Conservation (phyloP, 2,329 filamentous ascomycete genomes). For the Exophiala aquamarina region DNA sequence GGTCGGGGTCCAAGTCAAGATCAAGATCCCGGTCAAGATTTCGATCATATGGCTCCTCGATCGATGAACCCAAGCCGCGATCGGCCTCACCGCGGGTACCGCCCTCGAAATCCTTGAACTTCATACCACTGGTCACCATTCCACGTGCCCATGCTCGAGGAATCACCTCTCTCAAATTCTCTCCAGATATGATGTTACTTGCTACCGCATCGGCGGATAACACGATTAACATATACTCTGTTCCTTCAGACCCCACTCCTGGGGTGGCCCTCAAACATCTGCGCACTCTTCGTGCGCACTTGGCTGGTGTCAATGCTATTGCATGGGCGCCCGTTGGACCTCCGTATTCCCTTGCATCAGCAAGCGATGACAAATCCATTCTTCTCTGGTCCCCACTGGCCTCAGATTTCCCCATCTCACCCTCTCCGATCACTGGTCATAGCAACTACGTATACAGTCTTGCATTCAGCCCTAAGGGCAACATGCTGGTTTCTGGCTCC, state of each 20-base stretch:
- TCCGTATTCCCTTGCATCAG: slow-evolving; percentile 71
- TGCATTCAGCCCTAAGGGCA: slow-evolving; percentile 96
- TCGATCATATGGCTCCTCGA: slow-evolving; percentile 28
- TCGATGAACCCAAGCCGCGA: slow-evolving; percentile 17
- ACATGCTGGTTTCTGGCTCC: slow-evolving; percentile 90
- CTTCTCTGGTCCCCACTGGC: slow-evolving; percentile 77
- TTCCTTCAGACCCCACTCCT: slow-evolving; percentile 15
- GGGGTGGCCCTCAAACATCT: slow-evolving; percentile 75
- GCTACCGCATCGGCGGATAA: slow-evolving; percentile 87
- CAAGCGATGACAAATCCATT: slow-evolving; percentile 94
- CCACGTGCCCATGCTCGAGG: slow-evolving; percentile 55
- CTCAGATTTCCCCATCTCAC: slow-evolving; percentile 53
- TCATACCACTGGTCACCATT: slow-evolving; percentile 26
- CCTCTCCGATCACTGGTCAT: slow-evolving; percentile 69
- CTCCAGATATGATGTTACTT: slow-evolving; percentile 84
- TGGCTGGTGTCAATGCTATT: slow-evolving; percentile 87
- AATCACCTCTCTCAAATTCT: slow-evolving; percentile 84
- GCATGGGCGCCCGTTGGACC: slow-evolving; percentile 92
- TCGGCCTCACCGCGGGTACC: slow-evolving; percentile 15
- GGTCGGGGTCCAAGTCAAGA: slow-evolving; percentile 35
- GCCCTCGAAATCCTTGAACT: slow-evolving; percentile 17
- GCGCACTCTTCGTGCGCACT: slow-evolving; percentile 88
- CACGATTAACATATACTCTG: slow-evolving; percentile 77
- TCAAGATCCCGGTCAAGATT: slow-evolving; percentile 45
- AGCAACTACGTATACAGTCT: slow-evolving; percentile 95